These are phyloP conservation scores for Tulasnella sp. DNA, from an alignment of 768 basidiomycete genomes.

Conservation along the genomic window DNA sequence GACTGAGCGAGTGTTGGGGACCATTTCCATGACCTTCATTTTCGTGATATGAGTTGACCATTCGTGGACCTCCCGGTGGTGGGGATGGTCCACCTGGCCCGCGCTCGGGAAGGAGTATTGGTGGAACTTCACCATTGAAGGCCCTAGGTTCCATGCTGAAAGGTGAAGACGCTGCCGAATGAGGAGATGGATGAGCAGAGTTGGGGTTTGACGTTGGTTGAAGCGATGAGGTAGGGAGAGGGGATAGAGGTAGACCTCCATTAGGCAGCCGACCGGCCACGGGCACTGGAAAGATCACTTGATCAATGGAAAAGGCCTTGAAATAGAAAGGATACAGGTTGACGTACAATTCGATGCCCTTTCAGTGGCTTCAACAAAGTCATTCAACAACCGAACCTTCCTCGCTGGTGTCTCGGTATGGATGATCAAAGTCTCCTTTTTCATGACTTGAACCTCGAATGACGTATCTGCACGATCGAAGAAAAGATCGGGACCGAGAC, in stretches of 20 bases:
- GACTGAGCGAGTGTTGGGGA: conserved; percentile 3
- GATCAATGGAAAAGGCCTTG: neutral
- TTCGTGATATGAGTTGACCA: neutral
- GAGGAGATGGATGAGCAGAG: neutral
- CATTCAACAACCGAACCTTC: conserved; percentile 50
- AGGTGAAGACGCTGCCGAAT: neutral
- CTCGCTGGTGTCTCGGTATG: conserved; percentile 43
- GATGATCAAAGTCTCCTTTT: conserved; percentile 69
- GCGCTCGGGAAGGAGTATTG: neutral
- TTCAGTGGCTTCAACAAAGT: conserved; percentile 44
- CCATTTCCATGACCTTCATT: neutral
- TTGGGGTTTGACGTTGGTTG: neutral
- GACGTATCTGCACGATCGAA: conserved; percentile 42
- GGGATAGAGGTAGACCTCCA: neutral
- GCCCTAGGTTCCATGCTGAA: neutral
- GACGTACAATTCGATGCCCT: conserved; percentile 41
- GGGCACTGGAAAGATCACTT: neutral
- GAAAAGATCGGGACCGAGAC: conserved; percentile 1
- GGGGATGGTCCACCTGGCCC: neutral
- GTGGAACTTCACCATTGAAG: neutral
- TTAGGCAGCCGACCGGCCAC: neutral
- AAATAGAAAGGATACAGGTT: neutral
- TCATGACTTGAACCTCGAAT: conserved; percentile 69
- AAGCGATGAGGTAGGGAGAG: no score
- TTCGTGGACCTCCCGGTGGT: neutral